A percentile compares a stretch with the other conserved stretches of the same genome.
phyloP scores from a whole-genome alignment of 495 filamentous ascomycete species.

The Talaromyces thailandensis region DNA sequence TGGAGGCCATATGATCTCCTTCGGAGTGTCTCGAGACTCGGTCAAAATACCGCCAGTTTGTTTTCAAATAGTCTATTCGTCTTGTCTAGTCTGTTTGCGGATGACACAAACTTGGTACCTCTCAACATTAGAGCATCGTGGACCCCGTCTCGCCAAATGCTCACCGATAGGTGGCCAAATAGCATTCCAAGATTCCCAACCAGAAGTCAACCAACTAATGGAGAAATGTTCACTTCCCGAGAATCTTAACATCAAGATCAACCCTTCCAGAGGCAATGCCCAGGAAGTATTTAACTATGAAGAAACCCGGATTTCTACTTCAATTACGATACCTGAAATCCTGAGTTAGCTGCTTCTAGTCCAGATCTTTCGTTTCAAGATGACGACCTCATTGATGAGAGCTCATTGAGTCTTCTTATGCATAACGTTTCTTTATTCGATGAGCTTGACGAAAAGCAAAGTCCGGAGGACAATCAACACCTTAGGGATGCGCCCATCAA shows the following conservation, averaged over 20 bases:
- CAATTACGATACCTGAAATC: not conserved
- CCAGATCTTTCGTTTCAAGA: too few species aligned
- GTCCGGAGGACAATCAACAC: too few species aligned
- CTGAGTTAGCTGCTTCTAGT: not conserved
- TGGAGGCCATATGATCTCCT: too few species aligned
- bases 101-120: not conserved
- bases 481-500: too few species aligned
- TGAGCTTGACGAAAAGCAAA: too few species aligned
- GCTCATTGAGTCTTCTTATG: too few species aligned
- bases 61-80: not conserved
- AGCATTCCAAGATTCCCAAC: not conserved
- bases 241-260: not conserved
- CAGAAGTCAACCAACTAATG: not conserved
- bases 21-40: too few species aligned
- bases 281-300: not conserved
- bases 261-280: not conserved
- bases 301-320: not conserved
- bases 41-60: not conserved
- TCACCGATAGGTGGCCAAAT: not conserved
- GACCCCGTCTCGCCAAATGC: not conserved
- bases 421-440: too few species aligned
- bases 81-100: not conserved
- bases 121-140: not conserved
- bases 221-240: not conserved
- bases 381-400: too few species aligned